Base-by-base conservation (phyloP, 768 basidiomycete genomes). In the Suillus clintonianus region DNA sequence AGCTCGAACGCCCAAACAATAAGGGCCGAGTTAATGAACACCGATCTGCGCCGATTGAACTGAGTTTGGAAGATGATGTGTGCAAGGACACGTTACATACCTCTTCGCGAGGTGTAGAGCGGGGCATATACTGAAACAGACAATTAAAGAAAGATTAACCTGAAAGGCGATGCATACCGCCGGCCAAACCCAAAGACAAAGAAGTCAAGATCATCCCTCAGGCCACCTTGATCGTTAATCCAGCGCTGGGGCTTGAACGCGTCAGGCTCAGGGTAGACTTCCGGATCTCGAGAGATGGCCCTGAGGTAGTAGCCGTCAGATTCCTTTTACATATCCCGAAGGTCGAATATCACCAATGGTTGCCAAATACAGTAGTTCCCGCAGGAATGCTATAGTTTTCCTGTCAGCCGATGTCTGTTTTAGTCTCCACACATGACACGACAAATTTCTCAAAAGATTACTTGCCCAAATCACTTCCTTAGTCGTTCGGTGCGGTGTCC, bases 391-490 rank as follows among this genome's bases (percentile, higher is more conserved):
- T 59, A 61, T 69, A 71, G 24, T 67, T 67, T 10, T 63, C 59
- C 53, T 83, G 62, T 14, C 10, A 4, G 5, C 13, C 9, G 17
- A 32, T n/a, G 42, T 53, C 22, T 55, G 61, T 39, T 39, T 32
- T 1, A 54, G 11, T 17, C 8, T 10, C 14, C 7, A 42, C 32
- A 27, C 27, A 27, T 27, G 27, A 27, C 27, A 17, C 39, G 19
- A 62, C 22, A 22, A 37, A 32, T 15, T n/a, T 4, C 22, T 9
- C 11, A 34, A 15, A 15, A 37, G 45, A 43, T 13, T 19, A 54
- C 59, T n/a, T 30, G 85, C 85, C 83, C 85, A 90, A 30, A 84
- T 71, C 45, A 90, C 81, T 62, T 89, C 87, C 60, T 82, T 83
- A 1, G 83, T 89, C 0, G 87, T 82, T 54, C 82, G 82, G 64